Evolutionary conservation across 179 eudicot species (phyloP), one percentile per base, ranked within the genome.

Genomic region (Heliamphora pulchella): DNA sequence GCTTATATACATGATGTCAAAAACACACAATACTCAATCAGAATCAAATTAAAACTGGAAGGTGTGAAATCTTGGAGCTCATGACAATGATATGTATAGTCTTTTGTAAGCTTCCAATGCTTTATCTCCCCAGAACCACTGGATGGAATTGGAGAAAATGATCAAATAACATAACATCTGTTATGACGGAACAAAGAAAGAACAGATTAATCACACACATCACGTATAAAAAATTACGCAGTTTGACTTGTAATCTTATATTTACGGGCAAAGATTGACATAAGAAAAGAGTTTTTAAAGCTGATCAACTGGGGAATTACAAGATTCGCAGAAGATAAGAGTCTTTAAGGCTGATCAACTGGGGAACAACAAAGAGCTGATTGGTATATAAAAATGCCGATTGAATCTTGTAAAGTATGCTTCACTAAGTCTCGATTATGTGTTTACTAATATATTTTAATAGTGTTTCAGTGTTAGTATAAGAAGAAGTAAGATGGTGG

Each of bases 301-400:
- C 11, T n/a, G 17, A 79, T 31, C 68, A 47, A 65, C 4, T 50
- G 71, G 58, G 86, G 81, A 80, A 87, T 83, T 31, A 78, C 89
- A 77, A 71, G 81, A 86, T 72, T 77, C 82, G 83, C n/a, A 86
- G 39, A 46, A 87, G 78, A 85, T 85, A 86, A 76, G 87, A 86
- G 78, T 81, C 82, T 54, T 80, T 85, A 10, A 85, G 48, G 72
- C 86, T 86, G 47, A 67, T 43, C 71, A 82, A 79, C 15, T 82
- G 84, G 39, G 85, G 76, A 31, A 81, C 22, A n/a, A 86, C 78
- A 78, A 84, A 31, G n/a, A 76, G 47, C 31, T 31, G 31, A 31
- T 31, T 31, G 31, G 31, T 31, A 31, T 0, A 31, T 31, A 31
- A 31, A 31, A 31, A 31, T 31, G 31, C 31, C 31, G 31, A 31